Evolutionary conservation across 371 early-diverging fungal species (phyloP).

Genomic region (Phascolomyces articulosus): DNA sequence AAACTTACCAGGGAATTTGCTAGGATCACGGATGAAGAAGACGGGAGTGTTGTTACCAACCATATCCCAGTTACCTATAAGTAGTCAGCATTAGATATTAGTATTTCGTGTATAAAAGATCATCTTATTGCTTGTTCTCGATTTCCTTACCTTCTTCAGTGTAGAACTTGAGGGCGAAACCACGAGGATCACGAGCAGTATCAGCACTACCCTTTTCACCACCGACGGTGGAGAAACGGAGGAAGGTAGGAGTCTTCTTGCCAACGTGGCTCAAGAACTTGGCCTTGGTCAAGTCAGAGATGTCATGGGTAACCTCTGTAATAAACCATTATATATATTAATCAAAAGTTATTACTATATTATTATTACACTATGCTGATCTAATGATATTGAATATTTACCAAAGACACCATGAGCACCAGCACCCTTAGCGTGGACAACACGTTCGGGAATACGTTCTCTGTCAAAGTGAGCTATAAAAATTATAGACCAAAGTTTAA

Average conservation of each 20-base stretch:
- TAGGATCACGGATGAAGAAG: constrained; percentile 75
- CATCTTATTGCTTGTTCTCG: not conserved
- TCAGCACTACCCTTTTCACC: constrained; percentile 80
- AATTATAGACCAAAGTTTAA: not conserved
- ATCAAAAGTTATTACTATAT: too few relatives aligned
- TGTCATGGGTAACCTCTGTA: constrained; percentile 74
- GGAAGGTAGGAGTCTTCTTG: constrained; percentile 79
- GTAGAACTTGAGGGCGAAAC: constrained; percentile 80
- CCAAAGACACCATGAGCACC: constrained; percentile 85
- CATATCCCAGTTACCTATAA: constrained; percentile 79
- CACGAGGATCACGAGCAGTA: constrained; percentile 79
- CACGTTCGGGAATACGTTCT: constrained; percentile 84
- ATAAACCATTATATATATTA: too few relatives aligned
- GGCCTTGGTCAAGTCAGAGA: constrained; percentile 72
- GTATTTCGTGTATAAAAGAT: not conserved
- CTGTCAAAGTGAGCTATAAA: constrained; percentile 74
- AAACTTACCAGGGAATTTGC: constrained; percentile 66
- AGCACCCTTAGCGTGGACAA: constrained; percentile 85
- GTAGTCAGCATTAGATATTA: not conserved
- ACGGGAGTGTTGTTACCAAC: constrained; percentile 76
- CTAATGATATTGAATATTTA: constrained; percentile 18
- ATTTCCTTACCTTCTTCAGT: constrained; percentile 58
- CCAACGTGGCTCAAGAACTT: constrained; percentile 76
- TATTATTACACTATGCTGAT: too few relatives aligned
- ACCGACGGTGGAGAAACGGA: constrained; percentile 83